Conservation (phyloP, 352 stramenopile species). For the Phytophthora idaei region DNA sequence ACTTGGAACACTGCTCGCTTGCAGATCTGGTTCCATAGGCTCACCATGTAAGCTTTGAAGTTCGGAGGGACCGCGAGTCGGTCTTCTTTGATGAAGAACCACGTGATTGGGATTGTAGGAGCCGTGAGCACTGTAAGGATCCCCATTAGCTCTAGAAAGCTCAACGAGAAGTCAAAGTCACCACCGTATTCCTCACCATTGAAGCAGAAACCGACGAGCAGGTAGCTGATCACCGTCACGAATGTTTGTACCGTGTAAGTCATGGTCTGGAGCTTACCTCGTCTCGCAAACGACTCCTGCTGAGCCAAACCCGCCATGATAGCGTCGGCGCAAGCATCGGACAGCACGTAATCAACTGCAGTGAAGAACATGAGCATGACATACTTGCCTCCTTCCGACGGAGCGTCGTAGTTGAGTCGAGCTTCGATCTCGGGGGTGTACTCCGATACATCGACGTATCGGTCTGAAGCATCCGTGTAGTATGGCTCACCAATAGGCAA, state of each 20-base stretch:
- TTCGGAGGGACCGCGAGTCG: not conserved
- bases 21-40: not conserved
- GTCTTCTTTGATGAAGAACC: constrained; percentile 1
- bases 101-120: not conserved
- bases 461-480: not conserved
- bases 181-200: constrained; percentile 1
- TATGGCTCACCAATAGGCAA: not conserved
- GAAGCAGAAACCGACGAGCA: not conserved
- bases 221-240: not conserved
- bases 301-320: not conserved
- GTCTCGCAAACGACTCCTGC: not conserved
- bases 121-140: not conserved
- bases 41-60: not conserved
- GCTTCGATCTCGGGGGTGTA: constrained; percentile 1
- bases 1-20: not conserved
- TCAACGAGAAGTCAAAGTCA: not conserved
- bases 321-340: not conserved
- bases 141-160: not conserved
- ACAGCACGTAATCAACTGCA: not conserved
- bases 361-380: not conserved
- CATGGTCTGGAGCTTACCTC: not conserved
- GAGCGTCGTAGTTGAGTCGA: not conserved
- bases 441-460: not conserved
- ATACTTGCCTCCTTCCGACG: not conserved
- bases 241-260: not conserved